These are phyloP conservation scores for Basidiobolus meristosporus DNA, from an alignment of 371 early-diverging fungal species.

Conservation along the genomic window DNA sequence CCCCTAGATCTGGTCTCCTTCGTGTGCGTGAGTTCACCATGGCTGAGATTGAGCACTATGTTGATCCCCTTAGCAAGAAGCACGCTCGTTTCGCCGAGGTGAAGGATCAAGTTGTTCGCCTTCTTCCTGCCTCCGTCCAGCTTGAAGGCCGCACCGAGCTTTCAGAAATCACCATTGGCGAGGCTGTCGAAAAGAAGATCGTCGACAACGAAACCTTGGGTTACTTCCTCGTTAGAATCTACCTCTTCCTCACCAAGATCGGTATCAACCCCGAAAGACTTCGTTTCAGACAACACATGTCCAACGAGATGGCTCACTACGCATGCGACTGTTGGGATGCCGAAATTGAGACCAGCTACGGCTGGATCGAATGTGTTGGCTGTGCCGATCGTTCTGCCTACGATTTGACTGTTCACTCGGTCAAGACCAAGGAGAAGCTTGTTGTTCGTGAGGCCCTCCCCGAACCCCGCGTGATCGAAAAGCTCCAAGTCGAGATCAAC, in stretches of 20 bases:
- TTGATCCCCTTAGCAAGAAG: constrained; percentile 85
- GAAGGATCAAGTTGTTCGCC: constrained; percentile 45
- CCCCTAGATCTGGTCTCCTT: constrained; percentile 93
- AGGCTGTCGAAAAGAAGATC: constrained; percentile 79
- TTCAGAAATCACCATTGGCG: constrained; percentile 65
- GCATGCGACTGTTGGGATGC: constrained; percentile 99
- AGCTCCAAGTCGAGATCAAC: constrained; percentile 72
- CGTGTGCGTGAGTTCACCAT: constrained; percentile 98
- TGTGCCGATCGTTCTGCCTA: constrained; percentile 99
- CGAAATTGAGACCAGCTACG: constrained; percentile 83
- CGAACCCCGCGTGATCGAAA: constrained; percentile 62
- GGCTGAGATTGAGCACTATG: constrained; percentile 99
- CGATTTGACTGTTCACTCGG: constrained; percentile 90
- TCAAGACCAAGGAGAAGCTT: constrained; percentile 82
- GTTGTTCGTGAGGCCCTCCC: constrained; percentile 78
- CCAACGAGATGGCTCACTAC: constrained; percentile 99
- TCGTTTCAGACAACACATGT: constrained; percentile 98
- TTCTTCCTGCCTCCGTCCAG: constrained; percentile 68
- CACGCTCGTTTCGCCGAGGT: constrained; percentile 86
- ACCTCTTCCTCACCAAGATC: constrained; percentile 81
- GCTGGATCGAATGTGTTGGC: constrained; percentile 99
- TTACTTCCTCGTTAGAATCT: constrained; percentile 95
- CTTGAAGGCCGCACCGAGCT: constrained; percentile 52
- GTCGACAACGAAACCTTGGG: constrained; percentile 97
- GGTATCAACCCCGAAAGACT: constrained; percentile 82